phyloP scores from a whole-genome alignment of 129 eudicot genomes.

The Pittosporum tobira region DNA sequence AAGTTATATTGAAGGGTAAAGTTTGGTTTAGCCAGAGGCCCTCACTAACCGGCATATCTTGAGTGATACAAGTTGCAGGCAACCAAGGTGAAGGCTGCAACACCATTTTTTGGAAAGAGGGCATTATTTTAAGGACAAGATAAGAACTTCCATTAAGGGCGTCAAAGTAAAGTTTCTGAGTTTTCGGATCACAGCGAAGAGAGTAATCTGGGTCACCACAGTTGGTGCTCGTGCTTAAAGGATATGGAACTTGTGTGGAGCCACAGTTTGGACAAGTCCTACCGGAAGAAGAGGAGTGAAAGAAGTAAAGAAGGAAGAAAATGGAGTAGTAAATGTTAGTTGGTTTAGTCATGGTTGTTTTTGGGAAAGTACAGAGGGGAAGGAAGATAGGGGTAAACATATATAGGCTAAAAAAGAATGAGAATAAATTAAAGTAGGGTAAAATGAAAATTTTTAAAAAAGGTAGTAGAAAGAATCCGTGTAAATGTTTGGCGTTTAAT shows the following conservation, averaged over 20 bases:
- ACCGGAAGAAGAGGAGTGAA: conserved; percentile 27
- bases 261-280: conserved; percentile 53
- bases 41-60: conserved; percentile 44
- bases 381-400: conserved; percentile 31
- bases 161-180: conserved; percentile 42
- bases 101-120: conserved; percentile 31
- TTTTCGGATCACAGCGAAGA: conserved; percentile 35
- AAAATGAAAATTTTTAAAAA: conserved; percentile 7
- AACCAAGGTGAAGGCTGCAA: conserved; percentile 49
- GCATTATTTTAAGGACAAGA: conserved; percentile 24
- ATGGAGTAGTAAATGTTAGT: conserved; percentile 7
- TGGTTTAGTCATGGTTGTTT: conserved; percentile 20
- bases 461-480: conserved; percentile 24
- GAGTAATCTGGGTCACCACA: conserved; percentile 45
- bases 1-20: conserved; percentile 49
- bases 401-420: conserved; percentile 32
- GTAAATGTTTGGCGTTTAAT: conserved; percentile 15
- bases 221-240: conserved; percentile 41
- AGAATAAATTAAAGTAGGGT: conserved; percentile 39
- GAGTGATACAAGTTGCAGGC: conserved; percentile 32
- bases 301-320: conserved; percentile 28
- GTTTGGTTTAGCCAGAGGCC: conserved; percentile 59
- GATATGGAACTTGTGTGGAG: conserved; percentile 42
- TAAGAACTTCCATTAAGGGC: conserved; percentile 52
- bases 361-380: conserved; percentile 13